Base-by-base conservation (phyloP, 2,329 filamentous ascomycete species). In the Venturia aucupariae region DNA sequence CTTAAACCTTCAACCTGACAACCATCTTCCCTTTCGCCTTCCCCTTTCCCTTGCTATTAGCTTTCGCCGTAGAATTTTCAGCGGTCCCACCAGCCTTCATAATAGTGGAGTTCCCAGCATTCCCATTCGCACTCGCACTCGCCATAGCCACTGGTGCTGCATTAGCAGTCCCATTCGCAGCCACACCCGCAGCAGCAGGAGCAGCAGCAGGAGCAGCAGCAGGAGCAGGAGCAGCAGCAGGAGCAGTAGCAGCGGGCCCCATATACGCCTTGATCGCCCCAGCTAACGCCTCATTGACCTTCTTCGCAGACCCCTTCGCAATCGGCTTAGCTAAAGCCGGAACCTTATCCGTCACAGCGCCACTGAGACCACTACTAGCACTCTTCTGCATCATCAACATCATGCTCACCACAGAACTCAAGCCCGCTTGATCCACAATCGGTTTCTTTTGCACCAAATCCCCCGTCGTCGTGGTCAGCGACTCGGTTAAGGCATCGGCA, bases 331-430 rank as follows among this genome's bases (percentile, higher is more conserved):
- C 51, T 3, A 57, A 57, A 4, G 27, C 51, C 19, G 51, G 51
- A n/a, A 57, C 51, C 30, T 57, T 35, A 35, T 57, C 30, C 19
- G 51, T 35, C 30, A n/a, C n/a, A 57, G 15, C 24, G 51, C 51
- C 27, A 13, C 15, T 4, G 15, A 22, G n/a, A 57, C 51, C 51
- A n/a, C 17, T 24, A 32, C 7, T 15, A 27, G 51, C 51, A 57
- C 24, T n/a, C 51, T 35, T 57, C 51, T 57, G 51, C 51, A 57
- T 57, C 30, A 57, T 35, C 51, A 57, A 27, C 51, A 57, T 57
- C 51, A 32, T 32, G 2, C 51, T 15, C 7, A 57, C 51, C 13
- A 57, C 51, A 35, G 15, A 8, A 32, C 15, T 57, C 3, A 57
- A 19, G 3, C 51, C 51, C 2, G 51, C 51, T 30, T 57, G 51